Percentiles rank a stretch among this genome's conserved stretches.
phyloP scores from a whole-genome alignment of 2,329 filamentous ascomycete genomes.

The Aspergillus carbonarius region DNA sequence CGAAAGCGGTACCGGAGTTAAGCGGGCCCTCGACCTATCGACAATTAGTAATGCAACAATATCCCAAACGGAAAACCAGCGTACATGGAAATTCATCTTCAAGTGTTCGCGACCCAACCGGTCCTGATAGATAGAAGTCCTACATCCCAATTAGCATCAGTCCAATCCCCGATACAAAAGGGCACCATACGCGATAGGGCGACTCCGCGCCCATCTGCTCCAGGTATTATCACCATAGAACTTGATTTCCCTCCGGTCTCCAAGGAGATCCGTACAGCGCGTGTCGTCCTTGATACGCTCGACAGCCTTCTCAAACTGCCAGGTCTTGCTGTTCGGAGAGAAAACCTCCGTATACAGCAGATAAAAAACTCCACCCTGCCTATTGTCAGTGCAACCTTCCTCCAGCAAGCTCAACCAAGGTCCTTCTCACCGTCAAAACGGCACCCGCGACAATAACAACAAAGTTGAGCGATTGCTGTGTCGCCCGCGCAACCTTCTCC shows the following conservation, averaged over 20 bases:
- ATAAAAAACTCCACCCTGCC: constrained; percentile 71
- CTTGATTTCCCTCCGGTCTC: constrained; percentile 70
- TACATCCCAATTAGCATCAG: constrained; percentile 40
- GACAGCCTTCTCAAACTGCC: constrained; percentile 84
- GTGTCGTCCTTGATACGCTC: constrained; percentile 72
- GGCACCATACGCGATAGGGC: constrained; percentile 51
- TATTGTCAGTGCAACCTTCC: background rate
- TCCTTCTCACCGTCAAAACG: constrained; percentile 65
- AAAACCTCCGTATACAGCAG: constrained; percentile 81
- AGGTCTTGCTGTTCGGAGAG: constrained; percentile 78
- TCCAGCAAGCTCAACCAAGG: background rate
- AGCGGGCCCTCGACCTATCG: constrained; percentile 72
- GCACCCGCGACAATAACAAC: constrained; percentile 72
- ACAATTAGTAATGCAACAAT: background rate
- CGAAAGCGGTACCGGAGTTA: constrained; percentile 69
- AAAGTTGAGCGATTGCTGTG: constrained; percentile 89
- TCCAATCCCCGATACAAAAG: background rate
- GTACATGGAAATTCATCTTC: constrained; percentile 78
- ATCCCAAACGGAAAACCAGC: constrained; percentile 25
- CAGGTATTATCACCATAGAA: constrained; percentile 78
- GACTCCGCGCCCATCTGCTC: constrained; percentile 74
- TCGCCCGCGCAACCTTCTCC: constrained; percentile 81
- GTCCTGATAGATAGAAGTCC: constrained; percentile 68
- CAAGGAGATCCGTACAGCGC: constrained; percentile 70
- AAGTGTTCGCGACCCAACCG: constrained; percentile 75